A percentile compares a stretch with the other conserved stretches of the same genome.
Evolutionary conservation across 768 basidiomycete genomes (phyloP).

Genomic region (Suillus occidentalis): DNA sequence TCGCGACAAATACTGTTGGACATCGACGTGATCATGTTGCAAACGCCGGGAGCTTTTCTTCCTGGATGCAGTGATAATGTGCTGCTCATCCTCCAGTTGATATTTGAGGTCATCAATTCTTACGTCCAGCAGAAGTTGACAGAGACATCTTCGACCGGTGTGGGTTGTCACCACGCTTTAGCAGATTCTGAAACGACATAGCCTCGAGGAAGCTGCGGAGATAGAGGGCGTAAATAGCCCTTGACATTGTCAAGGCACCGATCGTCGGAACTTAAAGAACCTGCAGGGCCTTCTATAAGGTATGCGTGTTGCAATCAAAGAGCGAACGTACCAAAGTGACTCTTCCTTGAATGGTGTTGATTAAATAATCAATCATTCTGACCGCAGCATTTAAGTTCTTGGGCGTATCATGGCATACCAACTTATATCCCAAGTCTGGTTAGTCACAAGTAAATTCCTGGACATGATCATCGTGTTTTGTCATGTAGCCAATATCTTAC

Average conservation of each 20-base stretch:
- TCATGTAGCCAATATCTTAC: too few species aligned
- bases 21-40: slow-evolving; percentile 73
- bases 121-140: slow-evolving; percentile 30
- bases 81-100: slow-evolving; percentile 34
- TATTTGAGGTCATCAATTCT: slow-evolving; percentile 8
- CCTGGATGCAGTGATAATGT: slow-evolving; percentile 64
- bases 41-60: slow-evolving; percentile 59
- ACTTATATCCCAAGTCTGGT: slow-evolving; percentile 31
- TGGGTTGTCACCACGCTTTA: slow-evolving; percentile 8
- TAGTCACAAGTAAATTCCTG: slow-evolving; percentile 39
- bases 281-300: slow-evolving; percentile 48
- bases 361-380: slow-evolving; percentile 42
- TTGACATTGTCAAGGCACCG: slow-evolving; percentile 53
- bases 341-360: slow-evolving; percentile 38
- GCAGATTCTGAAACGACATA: slow-evolving; percentile 18
- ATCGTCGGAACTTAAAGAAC: slow-evolving; percentile 57
- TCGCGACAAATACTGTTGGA: slow-evolving; percentile 58
- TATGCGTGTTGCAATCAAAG: slow-evolving; percentile 17
- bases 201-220: slow-evolving; percentile 57
- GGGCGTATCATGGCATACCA: slow-evolving; percentile 46
- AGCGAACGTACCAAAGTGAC: not conserved
- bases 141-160: slow-evolving; percentile 37
- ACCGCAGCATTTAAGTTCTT: slow-evolving; percentile 52
- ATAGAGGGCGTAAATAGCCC: slow-evolving; percentile 53
- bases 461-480: too few species aligned